Evolutionary conservation across 164 flowering plant genomes (phyloP), one percentile per base, ranked within the genome.

Genomic region (Kingdonia uniflora): DNA sequence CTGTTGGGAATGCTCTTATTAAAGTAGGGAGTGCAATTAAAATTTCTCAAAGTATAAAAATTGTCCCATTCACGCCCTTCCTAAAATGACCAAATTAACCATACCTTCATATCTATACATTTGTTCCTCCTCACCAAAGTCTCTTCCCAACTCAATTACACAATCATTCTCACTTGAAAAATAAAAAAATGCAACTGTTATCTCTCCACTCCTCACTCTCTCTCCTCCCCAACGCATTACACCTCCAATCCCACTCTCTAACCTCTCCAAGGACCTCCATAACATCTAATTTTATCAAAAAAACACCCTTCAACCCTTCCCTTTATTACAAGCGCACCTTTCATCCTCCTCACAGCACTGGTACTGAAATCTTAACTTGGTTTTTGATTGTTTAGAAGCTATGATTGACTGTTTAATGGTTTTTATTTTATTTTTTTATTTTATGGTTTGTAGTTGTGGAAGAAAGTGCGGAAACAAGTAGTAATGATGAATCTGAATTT

Each of bases 401-500:
- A 3, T 29, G 35, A 29, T 8, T 29, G 35, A 29, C 4, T 4
- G 15, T n/a, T 23, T 47, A 1, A 17, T 22, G 5, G 14, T 16
- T n/a, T 7, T 25, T 6, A 24, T 37, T 44, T 23, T 60, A 14
- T 12, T 5, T 23, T 22, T 14, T 33, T 2, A 22, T 51, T 16
- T 33, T 21, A 19, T 19, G 13, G 19, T 14, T 53, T 39, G n/a
- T 22, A 14, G 7, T 16, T 16, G 21, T 17, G 19, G 48, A 44
- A 44, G 22, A 44, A 19, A 10, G 19, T 11, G 42, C 60, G 14
- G 81, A 78, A 61, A 71, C 71, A 8, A 51, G 53, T n/a, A 49
- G 52, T 52, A 17, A 58, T 21, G 58, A 56, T 19, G 85, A 65
- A 47, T 55, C 63, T 5, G 79, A 57, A 5, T 87, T 76, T 48